Percentiles rank a stretch among this genome's conserved stretches.
Conservation (phyloP, 2,329 filamentous ascomycete species). For the Penicillium polonicum region DNA sequence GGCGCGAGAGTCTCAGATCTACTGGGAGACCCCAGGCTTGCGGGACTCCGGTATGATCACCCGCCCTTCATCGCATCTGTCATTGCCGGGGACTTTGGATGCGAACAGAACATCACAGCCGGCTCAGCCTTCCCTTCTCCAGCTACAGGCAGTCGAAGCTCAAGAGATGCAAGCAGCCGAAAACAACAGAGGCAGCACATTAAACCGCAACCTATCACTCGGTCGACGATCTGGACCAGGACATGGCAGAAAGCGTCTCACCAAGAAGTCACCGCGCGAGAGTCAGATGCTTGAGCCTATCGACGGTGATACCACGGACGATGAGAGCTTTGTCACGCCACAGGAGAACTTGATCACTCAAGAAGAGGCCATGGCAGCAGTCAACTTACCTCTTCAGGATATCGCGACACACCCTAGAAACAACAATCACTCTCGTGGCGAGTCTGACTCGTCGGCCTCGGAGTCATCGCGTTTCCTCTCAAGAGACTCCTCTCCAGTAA, state of each 20-base stretch:
- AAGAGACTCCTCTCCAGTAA: conserved; percentile 48
- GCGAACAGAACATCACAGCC: background rate
- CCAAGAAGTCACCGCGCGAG: conserved; percentile 9
- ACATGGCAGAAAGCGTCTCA: conserved; percentile 16
- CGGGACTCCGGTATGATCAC: conserved; percentile 5
- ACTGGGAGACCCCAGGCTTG: conserved; percentile 10
- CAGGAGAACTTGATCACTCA: background rate
- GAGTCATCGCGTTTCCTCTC: conserved; percentile 12
- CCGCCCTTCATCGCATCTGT: conserved; percentile 1
- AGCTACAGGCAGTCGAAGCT: conserved; percentile 8
- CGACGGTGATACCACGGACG: conserved; percentile 24
- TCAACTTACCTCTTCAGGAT: conserved; percentile 6
- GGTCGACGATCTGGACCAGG: conserved; percentile 18
- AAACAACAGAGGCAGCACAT: conserved; percentile 3
- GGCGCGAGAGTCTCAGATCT: conserved; percentile 34
- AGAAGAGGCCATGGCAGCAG: conserved; percentile 4
- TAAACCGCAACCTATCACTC: conserved; percentile 15
- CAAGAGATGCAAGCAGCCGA: conserved; percentile 5
- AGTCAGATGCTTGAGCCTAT: conserved; percentile 8
- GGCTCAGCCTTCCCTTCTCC: conserved; percentile 9
- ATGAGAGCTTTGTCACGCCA: conserved; percentile 28
- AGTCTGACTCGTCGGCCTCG: conserved; percentile 4
- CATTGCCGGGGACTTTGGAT: conserved; percentile 1
- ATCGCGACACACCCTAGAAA: background rate
- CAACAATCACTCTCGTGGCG: conserved; percentile 1